phyloP scores from a whole-genome alignment of 257 asterid genomes.

The Thymus quinquecostatus region DNA sequence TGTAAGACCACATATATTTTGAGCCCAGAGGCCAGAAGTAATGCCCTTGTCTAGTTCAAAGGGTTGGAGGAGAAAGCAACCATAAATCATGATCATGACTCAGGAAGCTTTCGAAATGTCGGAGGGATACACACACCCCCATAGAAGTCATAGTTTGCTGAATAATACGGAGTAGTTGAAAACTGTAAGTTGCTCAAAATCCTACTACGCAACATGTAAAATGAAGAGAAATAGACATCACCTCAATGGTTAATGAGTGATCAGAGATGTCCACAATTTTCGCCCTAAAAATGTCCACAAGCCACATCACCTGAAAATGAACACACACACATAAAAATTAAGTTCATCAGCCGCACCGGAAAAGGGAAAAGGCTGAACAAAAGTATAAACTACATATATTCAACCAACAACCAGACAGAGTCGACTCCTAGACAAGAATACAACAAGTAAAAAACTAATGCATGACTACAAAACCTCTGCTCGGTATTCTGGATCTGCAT shows the following conservation, averaged over 20 bases:
- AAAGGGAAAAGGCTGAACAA: slow-evolving; percentile 18
- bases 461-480: slow-evolving; percentile 55
- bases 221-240: slow-evolving; percentile 33
- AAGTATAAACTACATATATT: not conserved
- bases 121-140: not conserved
- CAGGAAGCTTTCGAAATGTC: not conserved
- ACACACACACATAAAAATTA: slow-evolving; percentile 20
- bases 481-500: slow-evolving; percentile 69
- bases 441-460: slow-evolving; percentile 7
- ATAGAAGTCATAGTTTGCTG: slow-evolving; percentile 4
- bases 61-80: slow-evolving; percentile 23
- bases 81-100: slow-evolving; percentile 10
- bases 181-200: slow-evolving; percentile 9
- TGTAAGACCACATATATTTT: slow-evolving; percentile 9
- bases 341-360: slow-evolving; percentile 1
- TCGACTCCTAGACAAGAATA: slow-evolving; percentile 7
- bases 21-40: not conserved
- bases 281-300: slow-evolving; percentile 92
- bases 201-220: slow-evolving; percentile 1
- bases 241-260: slow-evolving; percentile 91
- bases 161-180: not conserved
- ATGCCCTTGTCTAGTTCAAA: slow-evolving; percentile 4
- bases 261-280: slow-evolving; percentile 96
- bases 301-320: slow-evolving; percentile 82
- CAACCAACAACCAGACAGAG: not conserved